Conservation (phyloP, 1,284 basidiomycete species). For the Tilletia setariae region DNA sequence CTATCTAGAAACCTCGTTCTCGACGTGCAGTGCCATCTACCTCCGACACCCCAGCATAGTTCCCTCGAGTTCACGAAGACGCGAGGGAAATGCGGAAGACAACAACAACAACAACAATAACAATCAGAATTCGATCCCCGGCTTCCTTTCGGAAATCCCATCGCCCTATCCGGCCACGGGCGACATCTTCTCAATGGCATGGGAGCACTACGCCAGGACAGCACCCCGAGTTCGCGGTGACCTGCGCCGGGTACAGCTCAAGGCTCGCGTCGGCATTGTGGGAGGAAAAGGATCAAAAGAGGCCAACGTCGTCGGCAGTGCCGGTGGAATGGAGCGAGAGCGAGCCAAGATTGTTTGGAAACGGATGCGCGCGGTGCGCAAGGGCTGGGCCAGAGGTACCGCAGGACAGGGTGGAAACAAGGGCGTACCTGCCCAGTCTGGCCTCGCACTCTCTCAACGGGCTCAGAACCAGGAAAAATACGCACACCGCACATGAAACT, state of each 20-base stretch:
- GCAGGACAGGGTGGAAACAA: not conserved
- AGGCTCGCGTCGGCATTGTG: conserved; percentile 32
- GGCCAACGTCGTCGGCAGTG: not conserved
- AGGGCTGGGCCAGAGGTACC: not conserved
- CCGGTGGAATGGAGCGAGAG: conserved; percentile 2
- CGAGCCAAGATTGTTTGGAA: conserved; percentile 12
- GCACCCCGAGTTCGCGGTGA: conserved; percentile 48
- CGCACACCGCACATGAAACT: no score
- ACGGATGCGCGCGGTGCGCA: conserved; percentile 5
- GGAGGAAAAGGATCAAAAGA: not conserved
- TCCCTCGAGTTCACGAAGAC: conserved; percentile 55
- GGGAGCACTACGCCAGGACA: conserved; percentile 50
- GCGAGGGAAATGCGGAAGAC: conserved; percentile 10
- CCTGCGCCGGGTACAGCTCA: conserved; percentile 37
- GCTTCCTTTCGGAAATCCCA: conserved; percentile 46
- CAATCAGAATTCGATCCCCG: not conserved
- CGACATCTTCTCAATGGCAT: conserved; percentile 50
- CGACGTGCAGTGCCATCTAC: conserved; percentile 88
- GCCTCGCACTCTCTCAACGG: no score
- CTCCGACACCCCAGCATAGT: conserved; percentile 92
- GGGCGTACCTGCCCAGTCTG: no score
- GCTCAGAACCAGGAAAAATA: no score
- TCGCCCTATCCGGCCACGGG: conserved; percentile 48
- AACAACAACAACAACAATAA: not conserved
- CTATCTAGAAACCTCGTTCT: conserved; percentile 85